Conservation (phyloP, 139 green algal species). For the Desmodesmus armatus region DNA sequence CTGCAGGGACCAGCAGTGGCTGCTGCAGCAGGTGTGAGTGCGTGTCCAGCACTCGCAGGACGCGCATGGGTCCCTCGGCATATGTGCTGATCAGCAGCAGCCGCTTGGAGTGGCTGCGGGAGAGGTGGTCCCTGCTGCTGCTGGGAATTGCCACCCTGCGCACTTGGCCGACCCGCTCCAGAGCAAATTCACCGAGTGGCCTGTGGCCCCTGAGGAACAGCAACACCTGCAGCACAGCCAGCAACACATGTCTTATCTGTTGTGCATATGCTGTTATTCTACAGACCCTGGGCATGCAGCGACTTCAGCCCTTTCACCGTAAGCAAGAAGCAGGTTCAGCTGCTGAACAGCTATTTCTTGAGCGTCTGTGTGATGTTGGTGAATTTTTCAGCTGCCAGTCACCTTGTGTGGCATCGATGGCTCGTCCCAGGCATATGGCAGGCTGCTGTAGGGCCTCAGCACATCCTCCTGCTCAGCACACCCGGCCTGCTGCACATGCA, state of each 20-base stretch:
- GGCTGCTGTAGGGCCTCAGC: constrained; percentile 81
- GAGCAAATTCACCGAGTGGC: constrained; percentile 64
- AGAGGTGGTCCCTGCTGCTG: neutral
- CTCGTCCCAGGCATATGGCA: constrained; percentile 91
- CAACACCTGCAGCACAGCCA: constrained; percentile 64
- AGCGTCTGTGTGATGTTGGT: too few relatives aligned
- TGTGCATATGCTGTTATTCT: too few relatives aligned
- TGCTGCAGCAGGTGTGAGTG: constrained; percentile 27
- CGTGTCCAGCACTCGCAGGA: constrained; percentile 71
- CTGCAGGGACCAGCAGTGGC: neutral
- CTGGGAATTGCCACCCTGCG: neutral
- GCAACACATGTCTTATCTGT: too few relatives aligned
- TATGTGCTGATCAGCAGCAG: constrained; percentile 28
- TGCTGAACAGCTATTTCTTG: too few relatives aligned
- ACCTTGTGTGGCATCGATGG: constrained; percentile 66
- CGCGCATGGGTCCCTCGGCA: constrained; percentile 79
- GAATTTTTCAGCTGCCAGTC: neutral
- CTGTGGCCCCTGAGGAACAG: constrained; percentile 73
- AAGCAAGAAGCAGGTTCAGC: too few relatives aligned
- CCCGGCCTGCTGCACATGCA: constrained; percentile 75
- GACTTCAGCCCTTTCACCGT: too few relatives aligned
- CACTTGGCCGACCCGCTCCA: constrained; percentile 67
- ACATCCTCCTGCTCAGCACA: constrained; percentile 80
- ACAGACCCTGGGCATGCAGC: too few relatives aligned
- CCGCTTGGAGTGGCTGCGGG: neutral